Percentiles rank a stretch among this genome's conserved stretches.
Evolutionary conservation across 176 grass and related monocot genomes (phyloP).

Genomic region (Sorghum bicolor): Sorghum_bicolor_NCBIv3 NC_012873.2:58594501-58595000

Average conservation of each 20-base stretch:
- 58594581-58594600: slow-evolving; percentile 5
- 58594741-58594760: slow-evolving; percentile 5
- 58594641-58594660: neutral
- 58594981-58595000: neutral
- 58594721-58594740: slow-evolving; percentile 7
- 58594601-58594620: neutral
- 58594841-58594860: slow-evolving; percentile 6
- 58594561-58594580: neutral
- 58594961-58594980: neutral
- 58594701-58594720: neutral
- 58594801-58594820: slow-evolving; percentile 6
- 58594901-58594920: neutral
- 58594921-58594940: slow-evolving; percentile 5
- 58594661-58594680: slow-evolving; percentile 10
- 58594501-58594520: slow-evolving; percentile 2
- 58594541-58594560: neutral
- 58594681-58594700: neutral
- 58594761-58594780: neutral
- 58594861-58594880: neutral
- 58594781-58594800: neutral
- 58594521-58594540: neutral
- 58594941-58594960: slow-evolving; percentile 16
- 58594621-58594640: neutral
- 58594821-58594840: neutral
- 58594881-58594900: neutral